Percentiles rank a stretch among this genome's conserved stretches.
These are phyloP conservation scores for Amanita pallidorosea DNA, from an alignment of 768 basidiomycete genomes.

Conservation along the genomic window DNA sequence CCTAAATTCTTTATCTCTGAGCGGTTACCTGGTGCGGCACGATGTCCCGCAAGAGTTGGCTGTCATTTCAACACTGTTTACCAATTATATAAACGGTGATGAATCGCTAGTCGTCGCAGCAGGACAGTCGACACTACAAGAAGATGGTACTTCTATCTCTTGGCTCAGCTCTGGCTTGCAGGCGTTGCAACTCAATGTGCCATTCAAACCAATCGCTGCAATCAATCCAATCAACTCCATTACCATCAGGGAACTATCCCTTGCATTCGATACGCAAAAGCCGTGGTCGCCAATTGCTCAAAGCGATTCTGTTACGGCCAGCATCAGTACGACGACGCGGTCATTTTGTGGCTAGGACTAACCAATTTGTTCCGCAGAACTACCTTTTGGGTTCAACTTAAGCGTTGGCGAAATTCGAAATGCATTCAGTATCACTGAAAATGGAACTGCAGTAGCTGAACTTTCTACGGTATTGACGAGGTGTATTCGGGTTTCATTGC, in stretches of 20 bases:
- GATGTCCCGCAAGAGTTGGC: constrained; percentile 31
- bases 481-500: too few species aligned
- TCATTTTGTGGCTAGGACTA: not conserved
- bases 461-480: constrained; percentile 40
- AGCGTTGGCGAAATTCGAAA: constrained; percentile 54
- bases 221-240: constrained; percentile 61
- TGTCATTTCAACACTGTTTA: constrained; percentile 53
- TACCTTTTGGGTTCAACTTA: constrained; percentile 64
- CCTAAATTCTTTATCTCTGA: constrained; percentile 46
- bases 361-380: constrained; percentile 23
- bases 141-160: constrained; percentile 43
- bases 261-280: constrained; percentile 39
- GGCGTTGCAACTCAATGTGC: constrained; percentile 48
- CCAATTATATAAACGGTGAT: constrained; percentile 59
- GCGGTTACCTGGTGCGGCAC: constrained; percentile 46
- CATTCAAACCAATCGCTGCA: constrained; percentile 37
- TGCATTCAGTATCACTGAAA: constrained; percentile 47
- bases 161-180: constrained; percentile 60
- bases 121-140: constrained; percentile 47
- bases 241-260: constrained; percentile 45
- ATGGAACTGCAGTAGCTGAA: constrained; percentile 41
- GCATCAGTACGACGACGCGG: constrained; percentile 30
- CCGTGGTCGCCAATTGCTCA: constrained; percentile 50
- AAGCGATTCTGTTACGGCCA: constrained; percentile 50
- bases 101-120: constrained; percentile 45